Percentiles rank a stretch among this genome's conserved stretches.
Evolutionary conservation across 2,329 filamentous ascomycete genomes (phyloP).

Genomic region (Aspergillus uvarum): DNA sequence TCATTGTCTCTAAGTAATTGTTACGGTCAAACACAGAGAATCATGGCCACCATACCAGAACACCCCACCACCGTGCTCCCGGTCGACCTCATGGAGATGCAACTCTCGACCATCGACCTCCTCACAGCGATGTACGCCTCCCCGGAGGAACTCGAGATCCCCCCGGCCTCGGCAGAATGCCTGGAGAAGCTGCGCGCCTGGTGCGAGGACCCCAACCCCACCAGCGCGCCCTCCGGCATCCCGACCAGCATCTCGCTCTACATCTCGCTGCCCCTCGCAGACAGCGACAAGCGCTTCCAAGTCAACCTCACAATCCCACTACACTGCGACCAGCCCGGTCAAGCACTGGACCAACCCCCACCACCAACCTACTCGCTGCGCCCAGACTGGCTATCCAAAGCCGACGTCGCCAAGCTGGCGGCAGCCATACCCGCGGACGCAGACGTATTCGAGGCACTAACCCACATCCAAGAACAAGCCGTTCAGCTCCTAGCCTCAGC

Average conservation of each 20-base stretch:
- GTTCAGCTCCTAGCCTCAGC: constrained; percentile 27
- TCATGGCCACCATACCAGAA: not conserved
- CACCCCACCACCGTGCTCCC: constrained; percentile 30
- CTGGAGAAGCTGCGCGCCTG: constrained; percentile 29
- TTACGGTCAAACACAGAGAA: not conserved
- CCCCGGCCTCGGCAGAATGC: constrained; percentile 34
- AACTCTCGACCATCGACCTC: constrained; percentile 54
- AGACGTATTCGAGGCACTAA: constrained; percentile 50
- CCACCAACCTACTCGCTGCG: constrained; percentile 38
- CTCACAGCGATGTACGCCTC: constrained; percentile 53
- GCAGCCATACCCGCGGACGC: constrained; percentile 40
- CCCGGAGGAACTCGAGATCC: constrained; percentile 41
- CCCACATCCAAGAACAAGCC: constrained; percentile 45
- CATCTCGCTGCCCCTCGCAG: constrained; percentile 26
- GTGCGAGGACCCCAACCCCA: constrained; percentile 22
- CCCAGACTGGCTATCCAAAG: constrained; percentile 54
- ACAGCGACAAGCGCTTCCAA: constrained; percentile 26
- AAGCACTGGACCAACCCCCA: constrained; percentile 24
- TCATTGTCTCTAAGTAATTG: too few species aligned
- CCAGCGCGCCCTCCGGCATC: constrained; percentile 11
- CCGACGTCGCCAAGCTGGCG: constrained; percentile 44
- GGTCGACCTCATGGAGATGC: constrained; percentile 48
- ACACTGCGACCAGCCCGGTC: constrained; percentile 8
- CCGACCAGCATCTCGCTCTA: constrained; percentile 25
- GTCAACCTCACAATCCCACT: constrained; percentile 33